phyloP scores from a whole-genome alignment of 352 stramenopile genomes.

The Pythium dissimile region DNA sequence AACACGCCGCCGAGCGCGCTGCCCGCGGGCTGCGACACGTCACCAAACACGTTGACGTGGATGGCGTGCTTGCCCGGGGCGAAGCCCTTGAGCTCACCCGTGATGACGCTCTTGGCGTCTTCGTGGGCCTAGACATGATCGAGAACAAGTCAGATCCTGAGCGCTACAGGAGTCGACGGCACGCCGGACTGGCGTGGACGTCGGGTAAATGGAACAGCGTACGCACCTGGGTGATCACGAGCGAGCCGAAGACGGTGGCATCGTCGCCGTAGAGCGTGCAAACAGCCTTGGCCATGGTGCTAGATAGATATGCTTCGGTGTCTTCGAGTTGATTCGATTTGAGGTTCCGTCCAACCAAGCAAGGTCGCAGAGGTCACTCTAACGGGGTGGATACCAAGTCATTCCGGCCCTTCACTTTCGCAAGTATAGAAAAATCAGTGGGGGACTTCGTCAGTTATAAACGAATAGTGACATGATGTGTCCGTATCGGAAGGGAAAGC shows the following conservation, averaged over 20 bases:
- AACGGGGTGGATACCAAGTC: background rate
- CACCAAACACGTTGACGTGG: slow-evolving; percentile 94
- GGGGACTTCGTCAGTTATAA: background rate
- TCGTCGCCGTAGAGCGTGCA: slow-evolving; percentile 86
- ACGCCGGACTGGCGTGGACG: background rate
- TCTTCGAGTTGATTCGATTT: slow-evolving; percentile 13
- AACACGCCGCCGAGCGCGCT: slow-evolving; percentile 90
- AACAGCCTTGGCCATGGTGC: slow-evolving; percentile 76
- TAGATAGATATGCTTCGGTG: background rate
- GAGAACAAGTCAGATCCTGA: background rate
- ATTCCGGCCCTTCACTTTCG: background rate
- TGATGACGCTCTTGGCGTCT: slow-evolving; percentile 85
- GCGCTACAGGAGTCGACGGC: background rate
- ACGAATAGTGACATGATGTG: background rate
- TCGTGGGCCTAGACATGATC: slow-evolving; percentile 53
- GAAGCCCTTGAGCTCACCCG: slow-evolving; percentile 76
- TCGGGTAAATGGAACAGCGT: background rate
- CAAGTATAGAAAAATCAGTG: background rate
- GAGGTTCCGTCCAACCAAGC: slow-evolving; percentile 9
- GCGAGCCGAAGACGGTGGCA: slow-evolving; percentile 71
- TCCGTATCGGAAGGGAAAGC: background rate
- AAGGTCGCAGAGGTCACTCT: background rate
- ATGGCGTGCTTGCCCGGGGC: slow-evolving; percentile 92
- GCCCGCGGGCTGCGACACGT: slow-evolving; percentile 85
- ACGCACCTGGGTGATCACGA: slow-evolving; percentile 72